These are phyloP conservation scores for Lipomyces starkeyi DNA, from an alignment of 805 yeast genomes.

Conservation along the genomic window DNA sequence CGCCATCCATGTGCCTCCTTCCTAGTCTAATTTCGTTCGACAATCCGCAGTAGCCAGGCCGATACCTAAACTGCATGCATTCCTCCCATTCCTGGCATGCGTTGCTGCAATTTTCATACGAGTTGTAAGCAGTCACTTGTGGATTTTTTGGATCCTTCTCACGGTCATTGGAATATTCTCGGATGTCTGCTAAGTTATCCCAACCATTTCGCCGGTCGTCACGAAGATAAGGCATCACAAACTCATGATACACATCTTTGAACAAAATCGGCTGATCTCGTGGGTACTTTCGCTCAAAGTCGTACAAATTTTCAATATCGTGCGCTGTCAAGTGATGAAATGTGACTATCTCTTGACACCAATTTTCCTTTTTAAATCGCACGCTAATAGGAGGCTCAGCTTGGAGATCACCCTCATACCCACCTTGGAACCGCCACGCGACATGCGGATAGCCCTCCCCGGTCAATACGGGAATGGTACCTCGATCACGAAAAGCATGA, in stretches of 20 bases:
- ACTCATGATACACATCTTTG: constrained; percentile 38
- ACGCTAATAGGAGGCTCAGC: constrained; percentile 38
- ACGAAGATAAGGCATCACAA: constrained; percentile 41
- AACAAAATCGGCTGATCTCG: constrained; percentile 37
- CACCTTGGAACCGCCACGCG: constrained; percentile 45
- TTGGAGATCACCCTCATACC: too few relatives aligned
- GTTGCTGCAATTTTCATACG: constrained; percentile 24
- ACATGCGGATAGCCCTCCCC: constrained; percentile 32
- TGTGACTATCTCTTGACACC: constrained; percentile 45
- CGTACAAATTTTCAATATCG: constrained; percentile 40
- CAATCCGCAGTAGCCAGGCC: constrained; percentile 19
- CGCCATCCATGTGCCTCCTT: constrained; percentile 17
- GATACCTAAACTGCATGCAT: constrained; percentile 22
- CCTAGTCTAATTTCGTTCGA: constrained; percentile 28
- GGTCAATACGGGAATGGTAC: constrained; percentile 10
- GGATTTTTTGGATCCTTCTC: constrained; percentile 9
- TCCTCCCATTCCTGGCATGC: constrained; percentile 37
- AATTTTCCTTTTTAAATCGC: constrained; percentile 30
- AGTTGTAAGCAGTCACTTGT: constrained; percentile 11
- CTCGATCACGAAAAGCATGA: constrained; percentile 35
- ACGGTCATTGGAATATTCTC: constrained; percentile 1
- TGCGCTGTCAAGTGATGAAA: constrained; percentile 45
- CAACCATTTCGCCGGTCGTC: constrained; percentile 40
- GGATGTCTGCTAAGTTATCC: constrained; percentile 39
- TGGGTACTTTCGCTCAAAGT: constrained; percentile 44